Evolutionary conservation across 2,329 filamentous ascomycete species (phyloP).

Genomic region (Furcasterigmium sp.): DNA sequence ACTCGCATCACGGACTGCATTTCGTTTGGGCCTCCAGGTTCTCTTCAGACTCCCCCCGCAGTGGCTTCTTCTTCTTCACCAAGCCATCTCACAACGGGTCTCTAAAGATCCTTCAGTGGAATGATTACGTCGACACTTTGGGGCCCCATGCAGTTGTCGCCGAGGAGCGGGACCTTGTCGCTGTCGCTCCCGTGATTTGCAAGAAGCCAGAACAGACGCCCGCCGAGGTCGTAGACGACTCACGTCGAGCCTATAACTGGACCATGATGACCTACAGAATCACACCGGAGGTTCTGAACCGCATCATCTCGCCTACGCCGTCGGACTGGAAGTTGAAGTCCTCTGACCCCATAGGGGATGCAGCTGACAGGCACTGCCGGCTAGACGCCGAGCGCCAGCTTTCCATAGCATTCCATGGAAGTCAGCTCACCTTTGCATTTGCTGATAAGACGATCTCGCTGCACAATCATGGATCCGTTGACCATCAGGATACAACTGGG

Average conservation of each 20-base stretch:
- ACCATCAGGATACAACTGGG: slow-evolving; percentile 37
- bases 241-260: slow-evolving; percentile 30
- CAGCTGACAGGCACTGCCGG: slow-evolving; percentile 25
- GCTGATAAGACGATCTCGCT: slow-evolving; percentile 29
- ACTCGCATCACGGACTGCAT: slow-evolving; percentile 51
- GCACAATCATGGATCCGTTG: slow-evolving; percentile 31
- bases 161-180: background rate
- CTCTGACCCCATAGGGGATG: slow-evolving; percentile 43
- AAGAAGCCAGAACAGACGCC: background rate
- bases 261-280: slow-evolving; percentile 44
- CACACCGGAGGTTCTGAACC: slow-evolving; percentile 34
- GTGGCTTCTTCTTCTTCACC: slow-evolving; percentile 52
- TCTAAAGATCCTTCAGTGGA: slow-evolving; percentile 47
- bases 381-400: slow-evolving; percentile 29
- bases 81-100: slow-evolving; percentile 18
- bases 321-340: slow-evolving; percentile 49
- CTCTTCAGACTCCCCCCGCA: slow-evolving; percentile 40
- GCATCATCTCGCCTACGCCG: slow-evolving; percentile 36
- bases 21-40: slow-evolving; percentile 54
- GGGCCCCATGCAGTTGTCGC: background rate
- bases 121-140: background rate
- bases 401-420: slow-evolving; percentile 20
- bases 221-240: background rate
- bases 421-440: slow-evolving; percentile 44
- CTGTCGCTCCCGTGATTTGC: background rate